Evolutionary conservation across 805 yeast species (phyloP).

Genomic region (Lachancea lanzarotensis): DNA sequence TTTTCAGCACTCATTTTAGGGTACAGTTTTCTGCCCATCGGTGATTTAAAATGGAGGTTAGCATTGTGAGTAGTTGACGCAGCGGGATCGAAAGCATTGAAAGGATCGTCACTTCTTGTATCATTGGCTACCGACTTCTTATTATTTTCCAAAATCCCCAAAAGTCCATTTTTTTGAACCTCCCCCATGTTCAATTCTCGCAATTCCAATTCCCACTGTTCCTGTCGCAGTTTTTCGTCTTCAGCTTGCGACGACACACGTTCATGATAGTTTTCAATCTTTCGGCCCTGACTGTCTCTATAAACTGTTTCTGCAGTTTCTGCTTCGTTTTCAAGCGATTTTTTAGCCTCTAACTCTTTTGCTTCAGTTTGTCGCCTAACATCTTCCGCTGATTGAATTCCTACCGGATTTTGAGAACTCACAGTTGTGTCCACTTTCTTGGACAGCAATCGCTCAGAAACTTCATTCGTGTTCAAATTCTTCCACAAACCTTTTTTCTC

Average conservation of each 20-base stretch:
- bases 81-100: slow-evolving; percentile 39
- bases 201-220: slow-evolving; percentile 29
- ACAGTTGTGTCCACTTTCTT: slow-evolving; percentile 7
- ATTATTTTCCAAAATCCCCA: slow-evolving; percentile 22
- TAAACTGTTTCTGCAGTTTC: slow-evolving; percentile 38
- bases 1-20: slow-evolving; percentile 47
- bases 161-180: slow-evolving; percentile 22
- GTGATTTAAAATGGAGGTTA: slow-evolving; percentile 13
- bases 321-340: slow-evolving; percentile 10
- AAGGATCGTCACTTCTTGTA: slow-evolving; percentile 51
- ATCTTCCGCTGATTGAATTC: slow-evolving; percentile 43
- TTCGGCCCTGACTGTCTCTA: slow-evolving; percentile 58
- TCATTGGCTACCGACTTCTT: slow-evolving; percentile 9
- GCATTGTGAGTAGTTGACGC: not conserved
- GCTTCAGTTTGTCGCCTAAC: slow-evolving; percentile 34
- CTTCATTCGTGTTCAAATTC: slow-evolving; percentile 24
- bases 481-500: slow-evolving; percentile 20
- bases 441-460: slow-evolving; percentile 5
- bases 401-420: slow-evolving; percentile 24
- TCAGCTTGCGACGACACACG: slow-evolving; percentile 2
- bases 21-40: slow-evolving; percentile 50
- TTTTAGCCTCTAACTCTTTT: slow-evolving; percentile 25
- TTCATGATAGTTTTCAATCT: slow-evolving; percentile 36
- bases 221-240: slow-evolving; percentile 25
- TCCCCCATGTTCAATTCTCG: slow-evolving; percentile 35